These are phyloP conservation scores for Eucalyptus sideroxylon DNA, from an alignment of 345 rosid genomes.

Conservation along the genomic window DNA sequence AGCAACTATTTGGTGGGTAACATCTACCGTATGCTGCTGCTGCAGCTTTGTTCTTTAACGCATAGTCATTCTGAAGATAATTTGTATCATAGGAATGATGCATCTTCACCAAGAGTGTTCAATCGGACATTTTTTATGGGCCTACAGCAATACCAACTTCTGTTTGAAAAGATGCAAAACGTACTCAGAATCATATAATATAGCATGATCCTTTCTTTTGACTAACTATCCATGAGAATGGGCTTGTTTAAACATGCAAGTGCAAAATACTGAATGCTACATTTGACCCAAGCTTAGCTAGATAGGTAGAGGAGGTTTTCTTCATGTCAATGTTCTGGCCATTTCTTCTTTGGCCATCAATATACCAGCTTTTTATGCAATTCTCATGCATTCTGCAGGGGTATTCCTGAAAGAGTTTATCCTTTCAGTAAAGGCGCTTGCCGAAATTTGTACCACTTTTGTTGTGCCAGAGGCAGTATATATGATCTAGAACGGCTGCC, in stretches of 20 bases:
- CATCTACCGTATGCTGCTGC: not conserved
- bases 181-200: not conserved
- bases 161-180: not conserved
- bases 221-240: not conserved
- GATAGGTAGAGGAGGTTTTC: not conserved
- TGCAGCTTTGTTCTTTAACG: not conserved
- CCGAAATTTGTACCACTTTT: constrained; percentile 49
- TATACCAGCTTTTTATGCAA: not conserved
- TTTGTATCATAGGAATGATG: not conserved
- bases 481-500: constrained; percentile 56
- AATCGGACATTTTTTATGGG: not conserved
- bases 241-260: not conserved
- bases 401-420: constrained; percentile 60
- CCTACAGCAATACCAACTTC: not conserved
- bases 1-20: no score
- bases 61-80: not conserved
- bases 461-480: constrained; percentile 30
- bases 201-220: not conserved
- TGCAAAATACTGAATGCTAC: not conserved
- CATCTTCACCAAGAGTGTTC: not conserved
- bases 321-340: not conserved
- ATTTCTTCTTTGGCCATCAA: not conserved
- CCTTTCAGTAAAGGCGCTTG: constrained; percentile 85
- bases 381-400: constrained; percentile 24
- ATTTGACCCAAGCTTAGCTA: not conserved